Base-by-base conservation (phyloP, 2,329 filamentous ascomycete species). In the Chaetomiaceae sp. region DNA sequence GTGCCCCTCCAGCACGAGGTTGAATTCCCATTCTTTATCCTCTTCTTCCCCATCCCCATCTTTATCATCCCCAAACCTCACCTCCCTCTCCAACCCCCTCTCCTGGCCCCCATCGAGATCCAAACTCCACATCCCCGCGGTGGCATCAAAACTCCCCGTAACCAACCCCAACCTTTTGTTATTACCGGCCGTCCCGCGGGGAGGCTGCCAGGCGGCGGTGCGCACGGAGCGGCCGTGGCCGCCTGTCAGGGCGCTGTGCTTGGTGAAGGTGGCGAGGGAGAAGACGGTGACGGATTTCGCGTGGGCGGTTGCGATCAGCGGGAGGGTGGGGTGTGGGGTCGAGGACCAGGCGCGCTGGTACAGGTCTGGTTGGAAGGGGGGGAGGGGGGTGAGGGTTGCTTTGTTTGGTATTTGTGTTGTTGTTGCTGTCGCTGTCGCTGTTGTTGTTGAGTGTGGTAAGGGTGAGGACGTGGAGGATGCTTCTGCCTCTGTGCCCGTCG, bases 211-310 rank as follows among this genome's bases (percentile, higher is more conserved):
- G 33, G 89, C 85, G 17, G 85, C 82, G 44, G 83, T 82, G 49
- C 93, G 82, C n/a, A 99, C 83, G 61, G 87, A 93, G 50, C 93
- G 87, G 60, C 89, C 88, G 71, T 99, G 93, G 7, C 92, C 93
- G 54, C 90, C 91, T 7, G 85, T 83, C 48, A 97, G 83, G 17
- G 79, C 81, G 63, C 85, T 89, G 64, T 95, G 85, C 44, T 89
- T 79, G 13, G 83, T 83, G 65, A 95, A 88, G 49, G 86, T 87
- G 31, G 81, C 81, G 44, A 97, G 82, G 44, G 88, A 95, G 76
- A 95, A 96, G 62, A 99, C 79, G 55, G 89, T 91, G 50, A 93
- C 88, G 33, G 85, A 85, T 65, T 93, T 95, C 52, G 87, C 83
- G 70, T 91, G 89, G 55, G 89, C 85, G 16, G 92, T 96, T 51